Evolutionary conservation across 371 early-diverging fungal species (phyloP), one percentile per base, ranked within the genome.

Genomic region (Mucor plumbeus): DNA sequence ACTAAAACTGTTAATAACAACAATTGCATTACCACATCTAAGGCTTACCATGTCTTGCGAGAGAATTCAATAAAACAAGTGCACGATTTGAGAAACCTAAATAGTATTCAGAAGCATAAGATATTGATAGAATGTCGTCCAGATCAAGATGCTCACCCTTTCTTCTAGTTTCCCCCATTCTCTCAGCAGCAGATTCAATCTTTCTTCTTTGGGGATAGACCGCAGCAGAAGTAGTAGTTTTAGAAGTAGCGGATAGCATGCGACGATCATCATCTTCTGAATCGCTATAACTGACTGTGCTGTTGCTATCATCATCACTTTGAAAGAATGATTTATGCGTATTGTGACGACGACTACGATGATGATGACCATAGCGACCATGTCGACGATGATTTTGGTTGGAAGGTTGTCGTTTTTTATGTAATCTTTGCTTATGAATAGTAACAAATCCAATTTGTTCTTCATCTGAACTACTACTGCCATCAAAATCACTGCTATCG

Each of bases 11-110:
- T 50, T 50, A 26, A 26, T 19, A 17, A 48, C 21, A 7, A 1
- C 7, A 48, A n/a, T n/a, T n/a, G 1, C 7, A 43, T 5, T 15
- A 14, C 0, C 43, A 43, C 43, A n/a, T 43, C 43, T 21, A 48
- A n/a, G 9, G 10, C 63, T 54, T 69, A 82, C 80, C 77, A 48
- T 78, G 72, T 34, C 70, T 74, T 4, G 71, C 48, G 9, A 80
- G 59, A 0, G 81, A 78, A 3, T 73, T 70, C 6, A 83, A 55
- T 1, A 75, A 56, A 15, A 74, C 61, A 3, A 79, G 54, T 14
- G 83, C 73, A 33, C 79, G 73, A n/a, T 67, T 69, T 3, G 79
- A 70, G 17, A 80, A 76, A 9, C 73, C 79, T 31, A 70, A 33
- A 56, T 76, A 73, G 54, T 72, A 31, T 40, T 78, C 76, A 41